Conservation (phyloP, 495 filamentous ascomycete species). For the Glutinoglossum americanum region DNA sequence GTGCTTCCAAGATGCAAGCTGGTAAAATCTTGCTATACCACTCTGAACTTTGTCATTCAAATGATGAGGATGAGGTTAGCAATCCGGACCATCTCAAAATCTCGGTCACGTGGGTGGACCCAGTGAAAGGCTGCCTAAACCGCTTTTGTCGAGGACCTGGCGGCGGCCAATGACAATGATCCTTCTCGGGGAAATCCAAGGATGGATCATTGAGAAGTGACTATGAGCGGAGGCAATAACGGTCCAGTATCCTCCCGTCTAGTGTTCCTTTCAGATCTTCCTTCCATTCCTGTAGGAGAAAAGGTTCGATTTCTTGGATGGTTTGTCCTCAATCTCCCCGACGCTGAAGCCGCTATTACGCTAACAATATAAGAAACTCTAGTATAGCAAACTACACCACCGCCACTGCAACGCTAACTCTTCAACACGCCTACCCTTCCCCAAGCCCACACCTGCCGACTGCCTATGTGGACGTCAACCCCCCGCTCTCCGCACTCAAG, state of each 20-base stretch:
- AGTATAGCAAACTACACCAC: constrained; percentile 53
- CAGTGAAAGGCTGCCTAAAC: background rate
- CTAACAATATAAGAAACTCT: background rate
- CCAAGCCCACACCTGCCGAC: constrained; percentile 12
- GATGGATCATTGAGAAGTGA: background rate
- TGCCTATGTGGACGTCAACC: constrained; percentile 45
- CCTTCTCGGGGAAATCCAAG: background rate
- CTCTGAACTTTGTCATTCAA: background rate
- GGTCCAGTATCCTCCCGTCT: constrained; percentile 42
- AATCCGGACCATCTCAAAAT: background rate
- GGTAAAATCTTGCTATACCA: background rate
- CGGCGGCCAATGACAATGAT: background rate
- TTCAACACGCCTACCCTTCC: constrained; percentile 46
- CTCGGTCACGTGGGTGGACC: background rate
- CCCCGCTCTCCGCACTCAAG: constrained; percentile 42
- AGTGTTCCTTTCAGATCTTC: constrained; percentile 44
- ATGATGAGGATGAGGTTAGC: background rate
- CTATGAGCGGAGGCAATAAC: constrained; percentile 24
- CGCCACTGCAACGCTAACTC: constrained; percentile 31
- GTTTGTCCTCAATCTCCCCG: constrained; percentile 31
- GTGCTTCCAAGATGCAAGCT: background rate
- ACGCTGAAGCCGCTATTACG: constrained; percentile 16
- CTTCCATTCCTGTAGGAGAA: constrained; percentile 28
- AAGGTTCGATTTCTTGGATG: constrained; percentile 89
- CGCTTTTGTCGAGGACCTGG: background rate